Conservation (phyloP, 2,329 filamentous ascomycete genomes). For the Alternaria ethzedia region DNA sequence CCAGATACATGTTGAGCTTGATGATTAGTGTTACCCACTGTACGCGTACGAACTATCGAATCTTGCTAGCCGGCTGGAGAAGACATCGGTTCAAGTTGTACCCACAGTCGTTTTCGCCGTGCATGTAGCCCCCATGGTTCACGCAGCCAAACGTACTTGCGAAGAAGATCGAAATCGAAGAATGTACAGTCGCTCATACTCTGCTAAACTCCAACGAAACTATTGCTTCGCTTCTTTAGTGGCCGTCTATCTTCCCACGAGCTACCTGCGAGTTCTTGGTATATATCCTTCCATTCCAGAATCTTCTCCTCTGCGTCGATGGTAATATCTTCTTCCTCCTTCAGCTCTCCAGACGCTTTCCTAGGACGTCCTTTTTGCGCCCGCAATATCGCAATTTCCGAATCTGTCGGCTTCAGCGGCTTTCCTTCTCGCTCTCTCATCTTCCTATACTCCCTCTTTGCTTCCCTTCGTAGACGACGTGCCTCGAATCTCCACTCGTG, state of each 20-base stretch:
- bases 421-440: background rate
- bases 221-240: background rate
- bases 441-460: background rate
- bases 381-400: background rate
- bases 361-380: background rate
- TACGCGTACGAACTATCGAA: background rate
- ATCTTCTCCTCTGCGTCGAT: background rate
- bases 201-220: background rate
- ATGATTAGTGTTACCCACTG: background rate
- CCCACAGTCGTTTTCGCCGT: background rate
- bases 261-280: background rate
- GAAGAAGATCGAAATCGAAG: background rate
- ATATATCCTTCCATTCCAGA: background rate
- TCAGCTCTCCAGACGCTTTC: background rate
- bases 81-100: background rate
- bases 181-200: background rate
- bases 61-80: background rate
- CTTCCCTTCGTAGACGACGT: background rate
- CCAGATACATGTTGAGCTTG: background rate
- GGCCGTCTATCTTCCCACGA: background rate
- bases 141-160: background rate
- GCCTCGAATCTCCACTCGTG: background rate
- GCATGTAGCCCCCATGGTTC: background rate
- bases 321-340: rapidly evolving
- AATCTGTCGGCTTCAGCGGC: background rate